Percentiles rank a stretch among this genome's conserved stretches.
phyloP scores from a whole-genome alignment of 225 moss, liverwort and hornwort species.

The Pleurozium schreberi region DNA sequence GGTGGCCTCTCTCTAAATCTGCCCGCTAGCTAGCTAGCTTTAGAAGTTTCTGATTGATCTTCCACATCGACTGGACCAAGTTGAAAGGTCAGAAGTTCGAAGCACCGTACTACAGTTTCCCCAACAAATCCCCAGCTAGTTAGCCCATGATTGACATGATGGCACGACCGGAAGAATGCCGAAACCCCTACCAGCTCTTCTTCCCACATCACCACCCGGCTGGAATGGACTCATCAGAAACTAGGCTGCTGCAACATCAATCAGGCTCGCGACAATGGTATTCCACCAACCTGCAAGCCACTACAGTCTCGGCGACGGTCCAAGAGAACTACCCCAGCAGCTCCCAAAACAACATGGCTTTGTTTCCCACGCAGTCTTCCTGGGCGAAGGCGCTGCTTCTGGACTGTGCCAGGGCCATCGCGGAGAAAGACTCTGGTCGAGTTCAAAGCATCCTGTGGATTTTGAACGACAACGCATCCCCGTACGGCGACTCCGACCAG shows the following conservation, averaged over 20 bases:
- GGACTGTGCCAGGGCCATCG: slow-evolving; percentile 55
- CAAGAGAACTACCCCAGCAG: neutral
- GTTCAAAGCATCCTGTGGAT: slow-evolving; percentile 58
- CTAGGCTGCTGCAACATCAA: slow-evolving; percentile 5
- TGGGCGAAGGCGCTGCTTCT: slow-evolving; percentile 38
- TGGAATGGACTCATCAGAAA: neutral
- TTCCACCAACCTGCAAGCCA: slow-evolving; percentile 4
- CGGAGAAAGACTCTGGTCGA: slow-evolving; percentile 22
- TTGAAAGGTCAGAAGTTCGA: neutral
- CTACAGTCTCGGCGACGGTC: neutral
- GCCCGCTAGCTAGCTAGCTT: neutral
- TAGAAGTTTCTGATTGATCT: neutral
- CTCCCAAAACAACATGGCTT: neutral
- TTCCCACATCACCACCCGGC: slow-evolving; percentile 16
- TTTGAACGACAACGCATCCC: slow-evolving; percentile 62
- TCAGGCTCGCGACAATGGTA: slow-evolving; percentile 23
- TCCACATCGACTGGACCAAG: neutral
- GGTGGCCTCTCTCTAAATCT: neutral
- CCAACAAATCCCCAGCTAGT: neutral
- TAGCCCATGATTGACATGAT: slow-evolving; percentile 15
- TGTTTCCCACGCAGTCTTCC: neutral
- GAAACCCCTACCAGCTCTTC: slow-evolving; percentile 18
- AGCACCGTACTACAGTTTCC: neutral
- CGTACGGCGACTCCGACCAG: slow-evolving; percentile 62
- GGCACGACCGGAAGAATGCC: slow-evolving; percentile 18